These are phyloP conservation scores for Lanmaoa pseudosensibilis DNA, from an alignment of 768 basidiomycete genomes.

Conservation along the genomic window DNA sequence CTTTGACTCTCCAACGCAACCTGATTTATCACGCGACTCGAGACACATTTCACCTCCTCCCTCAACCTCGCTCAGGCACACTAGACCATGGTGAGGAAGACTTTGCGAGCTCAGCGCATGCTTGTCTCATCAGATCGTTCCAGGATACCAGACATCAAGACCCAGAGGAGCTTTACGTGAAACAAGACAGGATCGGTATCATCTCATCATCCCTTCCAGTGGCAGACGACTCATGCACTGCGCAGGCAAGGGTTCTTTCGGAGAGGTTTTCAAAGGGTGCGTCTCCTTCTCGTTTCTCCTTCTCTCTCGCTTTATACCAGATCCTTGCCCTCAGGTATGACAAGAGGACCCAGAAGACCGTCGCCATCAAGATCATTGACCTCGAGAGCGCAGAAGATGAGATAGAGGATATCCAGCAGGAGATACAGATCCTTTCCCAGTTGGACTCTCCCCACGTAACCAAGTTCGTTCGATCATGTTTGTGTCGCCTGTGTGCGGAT, in stretches of 20 bases:
- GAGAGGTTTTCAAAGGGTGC: conserved; percentile 98
- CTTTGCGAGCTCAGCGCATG: neutral
- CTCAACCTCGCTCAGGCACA: neutral
- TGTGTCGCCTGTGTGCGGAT: conserved; percentile 30
- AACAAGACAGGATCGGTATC: conserved; percentile 94
- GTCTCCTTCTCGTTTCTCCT: conserved; percentile 21
- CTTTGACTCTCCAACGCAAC: neutral
- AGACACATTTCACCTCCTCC: neutral
- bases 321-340: conserved; percentile 59
- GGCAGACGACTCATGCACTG: conserved; percentile 17
- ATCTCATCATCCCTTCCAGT: conserved; percentile 13
- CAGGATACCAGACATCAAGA: conserved; percentile 77
- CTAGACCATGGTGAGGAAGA: conserved; percentile 24
- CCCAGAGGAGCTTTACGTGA: conserved; percentile 96
- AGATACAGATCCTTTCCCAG: conserved; percentile 97
- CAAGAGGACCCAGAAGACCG: conserved; percentile 92
- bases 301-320: conserved; percentile 9
- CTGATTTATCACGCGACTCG: conserved; percentile 15
- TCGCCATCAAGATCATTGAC: conserved; percentile 99
- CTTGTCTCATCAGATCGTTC: conserved; percentile 8
- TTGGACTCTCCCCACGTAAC: conserved; percentile 96
- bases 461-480: conserved; percentile 58
- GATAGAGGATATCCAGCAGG: conserved; percentile 99
- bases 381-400: conserved; percentile 99
- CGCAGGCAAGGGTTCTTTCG: conserved; percentile 95